Base-by-base conservation (phyloP, 345 rosid species). In the Triadica sebifera region DNA sequence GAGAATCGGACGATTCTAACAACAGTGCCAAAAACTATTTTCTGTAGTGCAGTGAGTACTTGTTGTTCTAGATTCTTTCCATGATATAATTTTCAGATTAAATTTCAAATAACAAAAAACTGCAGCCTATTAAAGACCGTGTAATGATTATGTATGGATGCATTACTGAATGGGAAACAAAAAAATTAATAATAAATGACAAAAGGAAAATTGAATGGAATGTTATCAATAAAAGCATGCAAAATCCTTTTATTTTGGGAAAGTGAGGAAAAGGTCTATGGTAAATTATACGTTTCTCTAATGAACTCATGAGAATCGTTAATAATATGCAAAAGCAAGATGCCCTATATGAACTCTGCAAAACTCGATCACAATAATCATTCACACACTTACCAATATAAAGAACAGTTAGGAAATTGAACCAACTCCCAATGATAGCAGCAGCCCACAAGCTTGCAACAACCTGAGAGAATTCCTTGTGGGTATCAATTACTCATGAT, bases 401-500 rank as follows among this genome's bases (percentile, higher is more conserved):
- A n/a, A 93, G 37, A 80, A 93, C 97, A 24, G 98, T 93, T 57
- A 96, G 83, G 75, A 96, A 91, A 75, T 89, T 93, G 89, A 92
- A 96, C 86, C 97, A 96, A 89, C 95, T 93, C 70, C 99, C 97
- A n/a, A 93, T 78, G 20, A 96, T 79, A 61, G 98, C 97, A 64
- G 89, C 90, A 73, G 47, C 79, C 93, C 89, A 91, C 78, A 96
- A 83, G 84, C 97, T 85, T 64, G 61, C 71, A 15, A 79, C 75
- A 60, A 85, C 93, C 99, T 96, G 87, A n/a, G 64, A 81, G 34
- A 45, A 62, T 53, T 24, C 20, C 41, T 71, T 43, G 15, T 11
- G 20, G n/a, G 68, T 50, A 67, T 67, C 22, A 24, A 39, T 57
- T 49, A 56, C 11, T 49, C 41, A 24, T 78, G 34, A 46, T 71